These are phyloP conservation scores for Xerocomus brunneocitrinus DNA, from an alignment of 768 basidiomycete species.

Conservation along the genomic window DNA sequence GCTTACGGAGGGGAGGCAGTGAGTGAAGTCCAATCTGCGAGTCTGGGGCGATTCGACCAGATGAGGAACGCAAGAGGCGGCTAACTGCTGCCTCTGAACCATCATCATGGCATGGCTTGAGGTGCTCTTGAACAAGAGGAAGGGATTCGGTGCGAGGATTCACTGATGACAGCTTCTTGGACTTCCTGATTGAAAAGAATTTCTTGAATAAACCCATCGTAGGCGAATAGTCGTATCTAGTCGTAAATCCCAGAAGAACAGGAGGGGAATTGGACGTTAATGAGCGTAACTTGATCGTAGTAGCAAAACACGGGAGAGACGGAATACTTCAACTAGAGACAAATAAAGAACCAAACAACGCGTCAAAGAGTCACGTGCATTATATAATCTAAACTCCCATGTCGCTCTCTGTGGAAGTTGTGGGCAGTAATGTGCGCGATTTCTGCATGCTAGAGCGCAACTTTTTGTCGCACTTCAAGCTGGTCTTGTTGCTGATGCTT, in stretches of 20 bases:
- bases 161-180: slow-evolving; percentile 38
- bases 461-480: slow-evolving; percentile 61
- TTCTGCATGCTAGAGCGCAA: slow-evolving; percentile 79
- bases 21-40: slow-evolving; percentile 52
- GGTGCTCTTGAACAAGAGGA: slow-evolving; percentile 20
- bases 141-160: slow-evolving; percentile 24
- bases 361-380: slow-evolving; percentile 19
- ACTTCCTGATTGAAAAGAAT: slow-evolving; percentile 65
- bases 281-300: slow-evolving; percentile 20
- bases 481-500: slow-evolving; percentile 59
- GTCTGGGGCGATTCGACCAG: slow-evolving; percentile 57
- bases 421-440: slow-evolving; percentile 64
- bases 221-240: slow-evolving; percentile 19
- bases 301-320: not conserved
- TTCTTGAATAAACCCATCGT: slow-evolving; percentile 68
- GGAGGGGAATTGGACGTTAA: slow-evolving; percentile 26
- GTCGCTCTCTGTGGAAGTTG: slow-evolving; percentile 38
- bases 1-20: slow-evolving; percentile 70
- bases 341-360: slow-evolving; percentile 40
- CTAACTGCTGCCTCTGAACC: slow-evolving; percentile 43
- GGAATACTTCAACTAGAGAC: slow-evolving; percentile 32
- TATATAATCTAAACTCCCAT: not conserved
- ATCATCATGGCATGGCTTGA: slow-evolving; percentile 30
- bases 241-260: slow-evolving; percentile 23
- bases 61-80: slow-evolving; percentile 65